These are phyloP conservation scores for Reutealis trisperma DNA, from an alignment of 345 rosid genomes.

Conservation along the genomic window DNA sequence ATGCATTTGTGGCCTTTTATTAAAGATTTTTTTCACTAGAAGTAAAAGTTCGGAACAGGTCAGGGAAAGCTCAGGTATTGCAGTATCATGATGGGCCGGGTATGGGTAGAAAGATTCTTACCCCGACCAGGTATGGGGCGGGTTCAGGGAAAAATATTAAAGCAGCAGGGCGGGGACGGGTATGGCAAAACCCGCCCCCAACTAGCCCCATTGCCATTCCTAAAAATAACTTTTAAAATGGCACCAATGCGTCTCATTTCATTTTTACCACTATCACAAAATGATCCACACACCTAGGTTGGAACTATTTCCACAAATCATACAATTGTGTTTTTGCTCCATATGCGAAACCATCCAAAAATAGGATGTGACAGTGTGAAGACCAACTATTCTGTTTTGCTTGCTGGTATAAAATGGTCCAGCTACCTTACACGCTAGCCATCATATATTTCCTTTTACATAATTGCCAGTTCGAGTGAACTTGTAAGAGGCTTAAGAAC, in stretches of 20 bases:
- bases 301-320: background rate
- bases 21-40: too few relatives aligned
- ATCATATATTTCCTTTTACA: background rate
- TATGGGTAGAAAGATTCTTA: too few relatives aligned
- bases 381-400: background rate
- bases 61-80: too few relatives aligned
- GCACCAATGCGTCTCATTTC: background rate
- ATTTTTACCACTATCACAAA: background rate
- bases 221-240: too few relatives aligned
- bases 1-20: too few relatives aligned
- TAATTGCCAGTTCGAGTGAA: background rate
- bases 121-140: too few relatives aligned
- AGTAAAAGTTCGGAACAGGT: too few relatives aligned
- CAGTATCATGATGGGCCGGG: too few relatives aligned
- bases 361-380: background rate
- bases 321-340: background rate
- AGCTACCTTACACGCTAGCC: background rate
- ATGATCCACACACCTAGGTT: background rate
- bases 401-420: background rate
- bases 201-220: too few relatives aligned
- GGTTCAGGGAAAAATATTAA: too few relatives aligned
- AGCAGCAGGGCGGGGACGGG: too few relatives aligned
- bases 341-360: background rate
- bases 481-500: background rate
- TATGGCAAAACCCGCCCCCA: too few relatives aligned